phyloP scores from a whole-genome alignment of 1,284 basidiomycete species.

The Coriolopsis trogii region DNA sequence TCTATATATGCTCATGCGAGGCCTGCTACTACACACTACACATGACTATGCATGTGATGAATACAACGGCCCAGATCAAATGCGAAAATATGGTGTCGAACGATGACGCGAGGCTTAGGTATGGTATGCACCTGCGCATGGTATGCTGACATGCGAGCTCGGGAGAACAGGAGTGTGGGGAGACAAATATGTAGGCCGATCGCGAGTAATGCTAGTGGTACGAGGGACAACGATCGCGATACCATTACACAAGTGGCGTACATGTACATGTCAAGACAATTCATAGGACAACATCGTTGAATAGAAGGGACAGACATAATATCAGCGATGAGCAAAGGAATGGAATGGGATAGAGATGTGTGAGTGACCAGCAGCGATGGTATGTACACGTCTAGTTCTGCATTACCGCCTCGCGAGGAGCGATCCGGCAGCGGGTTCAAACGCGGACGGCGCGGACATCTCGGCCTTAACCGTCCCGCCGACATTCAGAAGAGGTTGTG shows the following conservation, averaged over 20 bases:
- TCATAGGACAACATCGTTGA: not conserved
- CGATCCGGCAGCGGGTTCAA: constrained; percentile 63
- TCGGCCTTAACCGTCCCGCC: constrained; percentile 24
- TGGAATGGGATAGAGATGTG: not conserved
- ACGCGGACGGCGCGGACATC: constrained; percentile 35
- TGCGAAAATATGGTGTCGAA: no score
- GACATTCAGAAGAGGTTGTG: constrained; percentile 46
- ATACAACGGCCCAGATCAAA: no score
- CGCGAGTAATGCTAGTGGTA: not conserved
- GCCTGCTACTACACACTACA: not conserved
- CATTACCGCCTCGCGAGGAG: constrained; percentile 48
- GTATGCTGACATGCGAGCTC: no score
- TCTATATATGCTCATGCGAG: not conserved
- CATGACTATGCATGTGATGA: not conserved
- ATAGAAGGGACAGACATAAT: not conserved
- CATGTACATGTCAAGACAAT: not conserved
- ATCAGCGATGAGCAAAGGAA: not conserved
- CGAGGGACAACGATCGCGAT: not conserved
- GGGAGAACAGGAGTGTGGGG: no score
- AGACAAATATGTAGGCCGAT: not conserved
- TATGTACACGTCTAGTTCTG: not conserved
- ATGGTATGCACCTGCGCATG: not conserved
- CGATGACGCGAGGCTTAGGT: no score
- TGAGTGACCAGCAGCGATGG: not conserved
- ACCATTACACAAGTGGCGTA: not conserved